Percentiles rank a stretch among this genome's conserved stretches.
These are phyloP conservation scores for Suillus discolor DNA, from an alignment of 768 basidiomycete genomes.

Conservation along the genomic window DNA sequence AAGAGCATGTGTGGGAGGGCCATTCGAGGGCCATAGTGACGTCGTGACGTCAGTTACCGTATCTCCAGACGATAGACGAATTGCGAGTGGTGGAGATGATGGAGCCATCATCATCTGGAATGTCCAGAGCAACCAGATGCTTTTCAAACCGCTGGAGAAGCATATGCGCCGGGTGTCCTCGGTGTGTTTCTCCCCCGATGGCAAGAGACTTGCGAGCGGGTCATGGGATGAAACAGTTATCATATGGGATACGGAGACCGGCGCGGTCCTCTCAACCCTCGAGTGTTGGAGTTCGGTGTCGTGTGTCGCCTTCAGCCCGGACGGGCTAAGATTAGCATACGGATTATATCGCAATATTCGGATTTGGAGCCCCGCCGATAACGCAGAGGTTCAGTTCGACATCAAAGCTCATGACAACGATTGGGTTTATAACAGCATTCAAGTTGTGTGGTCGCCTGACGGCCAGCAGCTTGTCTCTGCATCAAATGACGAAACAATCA, in stretches of 20 bases:
- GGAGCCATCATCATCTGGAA: constrained; percentile 29
- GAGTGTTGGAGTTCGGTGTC: not conserved
- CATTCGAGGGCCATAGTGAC: constrained; percentile 28
- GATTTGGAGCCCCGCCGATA: not conserved
- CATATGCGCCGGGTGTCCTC: constrained; percentile 28
- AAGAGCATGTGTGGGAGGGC: constrained; percentile 16
- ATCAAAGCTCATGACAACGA: not conserved
- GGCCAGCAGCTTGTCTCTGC: not conserved
- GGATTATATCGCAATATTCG: not conserved
- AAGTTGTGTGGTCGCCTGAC: not conserved
- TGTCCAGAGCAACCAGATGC: constrained; percentile 22
- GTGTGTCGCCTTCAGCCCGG: not conserved
- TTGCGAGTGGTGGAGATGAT: constrained; percentile 32
- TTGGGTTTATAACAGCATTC: no score
- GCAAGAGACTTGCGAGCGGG: not conserved
- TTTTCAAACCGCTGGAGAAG: constrained; percentile 27
- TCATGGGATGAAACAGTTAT: not conserved
- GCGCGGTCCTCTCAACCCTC: constrained; percentile 6
- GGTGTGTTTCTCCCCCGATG: constrained; percentile 8
- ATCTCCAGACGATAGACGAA: constrained; percentile 26
- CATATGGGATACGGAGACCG: constrained; percentile 11
- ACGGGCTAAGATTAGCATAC: not conserved
- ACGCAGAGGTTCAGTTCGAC: not conserved
- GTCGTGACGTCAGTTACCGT: constrained; percentile 24
- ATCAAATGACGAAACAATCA: no score